These are phyloP conservation scores for Chalaropsis ovoidea DNA, from an alignment of 2,329 filamentous ascomycete genomes.

Conservation along the genomic window DNA sequence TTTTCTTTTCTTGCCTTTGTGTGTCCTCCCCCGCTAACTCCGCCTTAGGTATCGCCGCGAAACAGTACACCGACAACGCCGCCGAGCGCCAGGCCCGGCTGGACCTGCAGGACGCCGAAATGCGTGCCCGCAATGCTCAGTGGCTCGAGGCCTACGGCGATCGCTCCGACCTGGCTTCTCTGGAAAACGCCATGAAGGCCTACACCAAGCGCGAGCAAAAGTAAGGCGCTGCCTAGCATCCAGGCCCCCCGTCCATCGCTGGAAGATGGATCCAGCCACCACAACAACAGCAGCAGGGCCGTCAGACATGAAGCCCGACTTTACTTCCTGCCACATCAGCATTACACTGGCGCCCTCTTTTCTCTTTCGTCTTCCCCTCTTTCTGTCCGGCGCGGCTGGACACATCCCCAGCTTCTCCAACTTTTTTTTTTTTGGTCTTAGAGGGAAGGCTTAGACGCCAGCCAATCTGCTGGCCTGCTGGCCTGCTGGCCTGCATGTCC, in stretches of 20 bases:
- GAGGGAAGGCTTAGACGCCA: slow-evolving; percentile 4
- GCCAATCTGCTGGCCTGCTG: background rate
- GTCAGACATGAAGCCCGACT: background rate
- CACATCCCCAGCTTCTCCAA: slow-evolving; percentile 3
- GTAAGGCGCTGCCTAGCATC: background rate
- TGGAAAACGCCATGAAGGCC: slow-evolving; percentile 40
- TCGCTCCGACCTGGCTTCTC: slow-evolving; percentile 39
- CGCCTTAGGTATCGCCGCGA: slow-evolving; percentile 18
- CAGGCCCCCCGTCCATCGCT: background rate
- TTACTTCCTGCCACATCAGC: background rate
- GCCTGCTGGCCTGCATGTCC: background rate
- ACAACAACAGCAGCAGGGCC: background rate
- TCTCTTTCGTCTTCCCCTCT: background rate
- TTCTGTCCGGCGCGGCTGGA: background rate
- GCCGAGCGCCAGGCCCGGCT: slow-evolving; percentile 29
- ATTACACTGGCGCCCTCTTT: background rate
- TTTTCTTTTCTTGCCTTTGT: background rate
- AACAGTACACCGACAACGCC: slow-evolving; percentile 16
- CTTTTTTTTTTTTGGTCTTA: background rate
- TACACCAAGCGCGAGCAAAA: slow-evolving; percentile 34
- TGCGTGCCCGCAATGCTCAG: slow-evolving; percentile 35
- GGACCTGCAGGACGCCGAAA: slow-evolving; percentile 33
- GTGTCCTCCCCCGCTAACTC: background rate
- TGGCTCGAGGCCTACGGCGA: slow-evolving; percentile 44
- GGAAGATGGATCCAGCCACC: background rate